These are phyloP conservation scores for Apiotrichum siamense DNA, from an alignment of 1,284 basidiomycete species.

Conservation along the genomic window DNA sequence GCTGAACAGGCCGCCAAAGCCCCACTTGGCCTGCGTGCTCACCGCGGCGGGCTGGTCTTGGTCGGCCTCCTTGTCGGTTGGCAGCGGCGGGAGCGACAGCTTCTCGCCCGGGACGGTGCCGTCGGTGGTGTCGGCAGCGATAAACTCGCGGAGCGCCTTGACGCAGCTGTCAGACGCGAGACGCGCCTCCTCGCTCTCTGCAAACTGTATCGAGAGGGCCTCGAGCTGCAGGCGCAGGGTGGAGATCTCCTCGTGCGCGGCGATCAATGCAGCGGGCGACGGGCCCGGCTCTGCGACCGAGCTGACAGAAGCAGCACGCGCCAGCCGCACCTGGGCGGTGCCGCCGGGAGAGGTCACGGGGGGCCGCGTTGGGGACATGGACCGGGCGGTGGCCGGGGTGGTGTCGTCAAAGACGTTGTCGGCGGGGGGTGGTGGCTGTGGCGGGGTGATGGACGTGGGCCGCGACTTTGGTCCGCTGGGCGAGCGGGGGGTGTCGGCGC, in stretches of 20 bases:
- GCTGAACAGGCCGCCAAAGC: not conserved
- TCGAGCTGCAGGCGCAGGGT: conserved; percentile 59
- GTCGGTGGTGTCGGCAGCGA: conserved; percentile 49
- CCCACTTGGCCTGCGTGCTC: not conserved
- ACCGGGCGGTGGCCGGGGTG: too few species aligned
- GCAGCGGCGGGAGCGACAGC: conserved; percentile 53
- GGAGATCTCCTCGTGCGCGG: not conserved
- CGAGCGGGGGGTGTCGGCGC: not conserved
- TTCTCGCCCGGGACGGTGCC: conserved; percentile 7
- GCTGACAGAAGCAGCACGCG: not conserved
- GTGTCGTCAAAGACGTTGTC: not conserved
- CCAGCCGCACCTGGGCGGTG: not conserved
- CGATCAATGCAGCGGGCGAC: not conserved
- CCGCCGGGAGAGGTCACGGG: not conserved
- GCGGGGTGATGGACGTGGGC: not conserved
- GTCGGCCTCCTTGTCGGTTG: conserved; percentile 54
- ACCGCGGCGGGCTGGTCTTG: conserved; percentile 11
- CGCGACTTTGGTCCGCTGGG: not conserved
- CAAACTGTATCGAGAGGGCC: conserved; percentile 57
- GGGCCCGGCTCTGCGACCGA: not conserved
- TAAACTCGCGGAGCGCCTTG: conserved; percentile 73
- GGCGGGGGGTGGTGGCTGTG: not conserved
- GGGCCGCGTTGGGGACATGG: not conserved
- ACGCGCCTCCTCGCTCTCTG: conserved; percentile 71
- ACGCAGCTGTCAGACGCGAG: conserved; percentile 82